Evolutionary conservation across 225 moss, liverwort and hornwort genomes (phyloP).

Genomic region (Physcomitrellopsis africana): DNA sequence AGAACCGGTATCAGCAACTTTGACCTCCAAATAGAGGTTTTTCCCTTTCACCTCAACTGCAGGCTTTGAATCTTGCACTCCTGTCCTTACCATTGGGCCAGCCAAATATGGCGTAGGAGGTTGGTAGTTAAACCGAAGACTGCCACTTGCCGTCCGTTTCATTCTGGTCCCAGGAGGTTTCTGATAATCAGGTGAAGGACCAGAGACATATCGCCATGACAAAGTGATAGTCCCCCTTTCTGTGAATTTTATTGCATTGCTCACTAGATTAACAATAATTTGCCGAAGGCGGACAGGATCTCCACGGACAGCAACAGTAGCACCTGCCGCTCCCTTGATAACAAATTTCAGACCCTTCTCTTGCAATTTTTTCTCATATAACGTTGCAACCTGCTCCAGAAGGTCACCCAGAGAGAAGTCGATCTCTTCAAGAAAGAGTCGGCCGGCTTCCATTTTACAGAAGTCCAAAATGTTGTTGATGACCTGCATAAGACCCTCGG

Average conservation of each 20-base stretch:
- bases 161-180: constrained; percentile 26
- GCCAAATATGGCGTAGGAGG: constrained; percentile 28
- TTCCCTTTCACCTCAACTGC: constrained; percentile 39
- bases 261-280: constrained; percentile 75
- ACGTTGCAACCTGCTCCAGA: constrained; percentile 68
- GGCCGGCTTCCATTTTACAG: constrained; percentile 94
- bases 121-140: constrained; percentile 25
- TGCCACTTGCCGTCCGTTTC: constrained; percentile 51
- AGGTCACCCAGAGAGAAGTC: constrained; percentile 81
- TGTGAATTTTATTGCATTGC: constrained; percentile 86
- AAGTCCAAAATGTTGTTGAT: constrained; percentile 94
- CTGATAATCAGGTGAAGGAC: constrained; percentile 39
- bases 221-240: constrained; percentile 62
- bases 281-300: constrained; percentile 96
- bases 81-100: constrained; percentile 19
- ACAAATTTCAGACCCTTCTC: constrained; percentile 65
- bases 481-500: constrained; percentile 92
- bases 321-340: constrained; percentile 42
- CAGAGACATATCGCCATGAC: constrained; percentile 68
- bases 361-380: constrained; percentile 65
- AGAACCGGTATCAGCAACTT: constrained; percentile 76
- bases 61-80: constrained; percentile 31
- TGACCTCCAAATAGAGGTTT: constrained; percentile 83
- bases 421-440: constrained; percentile 82
- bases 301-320: constrained; percentile 66